These are phyloP conservation scores for Graphilbum fragrans DNA, from an alignment of 2,329 filamentous ascomycete genomes.

Conservation along the genomic window DNA sequence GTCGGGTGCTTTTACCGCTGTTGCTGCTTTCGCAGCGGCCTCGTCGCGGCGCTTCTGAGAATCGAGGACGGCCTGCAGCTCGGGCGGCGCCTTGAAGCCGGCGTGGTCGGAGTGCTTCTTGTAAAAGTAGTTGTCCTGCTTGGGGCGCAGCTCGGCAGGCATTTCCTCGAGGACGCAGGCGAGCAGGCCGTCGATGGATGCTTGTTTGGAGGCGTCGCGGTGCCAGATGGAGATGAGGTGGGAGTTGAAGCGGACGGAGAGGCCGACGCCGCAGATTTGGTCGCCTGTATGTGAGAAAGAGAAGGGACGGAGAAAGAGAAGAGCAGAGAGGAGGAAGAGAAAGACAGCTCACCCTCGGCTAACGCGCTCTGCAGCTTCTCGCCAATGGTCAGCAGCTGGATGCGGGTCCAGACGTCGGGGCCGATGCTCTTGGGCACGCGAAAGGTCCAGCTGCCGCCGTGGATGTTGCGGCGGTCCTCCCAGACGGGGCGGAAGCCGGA, in stretches of 20 bases:
- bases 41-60: constrained; percentile 38
- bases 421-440: constrained; percentile 66
- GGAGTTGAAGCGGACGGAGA: constrained; percentile 80
- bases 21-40: constrained; percentile 13
- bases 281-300: constrained; percentile 39
- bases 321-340: neutral
- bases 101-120: constrained; percentile 84
- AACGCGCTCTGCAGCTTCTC: constrained; percentile 67
- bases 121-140: constrained; percentile 65
- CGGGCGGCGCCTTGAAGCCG: constrained; percentile 58
- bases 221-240: constrained; percentile 90
- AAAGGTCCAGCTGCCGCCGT: constrained; percentile 87
- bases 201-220: constrained; percentile 69
- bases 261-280: constrained; percentile 80
- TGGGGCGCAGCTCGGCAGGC: constrained; percentile 59
- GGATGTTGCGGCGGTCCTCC: constrained; percentile 77
- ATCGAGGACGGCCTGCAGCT: constrained; percentile 44
- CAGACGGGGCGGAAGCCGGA: constrained; percentile 64
- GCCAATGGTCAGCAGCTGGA: constrained; percentile 72
- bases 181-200: constrained; percentile 64
- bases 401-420: constrained; percentile 67
- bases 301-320: neutral
- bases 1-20: constrained; percentile 4
- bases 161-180: constrained; percentile 62
- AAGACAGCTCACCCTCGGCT: constrained; percentile 45